Evolutionary conservation across 106 monocot species (phyloP).

Genomic region (Dendrobium nobile): DNA sequence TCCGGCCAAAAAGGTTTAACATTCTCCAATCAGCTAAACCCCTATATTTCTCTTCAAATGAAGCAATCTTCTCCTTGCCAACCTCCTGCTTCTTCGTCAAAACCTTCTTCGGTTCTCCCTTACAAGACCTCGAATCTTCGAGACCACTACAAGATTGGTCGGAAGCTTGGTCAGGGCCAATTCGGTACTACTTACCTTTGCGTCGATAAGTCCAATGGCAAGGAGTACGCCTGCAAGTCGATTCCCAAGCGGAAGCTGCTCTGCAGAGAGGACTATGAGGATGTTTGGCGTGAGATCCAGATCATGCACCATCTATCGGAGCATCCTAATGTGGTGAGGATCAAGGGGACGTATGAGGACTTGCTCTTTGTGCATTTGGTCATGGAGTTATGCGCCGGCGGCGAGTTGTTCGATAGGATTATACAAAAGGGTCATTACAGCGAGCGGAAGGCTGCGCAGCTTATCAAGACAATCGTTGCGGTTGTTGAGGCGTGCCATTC

Average conservation of each 20-base stretch:
- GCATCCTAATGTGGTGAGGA: constrained; percentile 73
- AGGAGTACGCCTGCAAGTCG: constrained; percentile 77
- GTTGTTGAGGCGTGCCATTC: constrained; percentile 85
- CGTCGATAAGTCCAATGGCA: constrained; percentile 40
- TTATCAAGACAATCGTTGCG: constrained; percentile 71
- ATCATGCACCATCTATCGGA: constrained; percentile 70
- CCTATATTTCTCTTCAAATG: constrained; percentile 7
- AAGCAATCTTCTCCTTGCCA: constrained; percentile 9
- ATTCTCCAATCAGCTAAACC: background rate
- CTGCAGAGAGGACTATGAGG: constrained; percentile 61
- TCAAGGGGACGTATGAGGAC: constrained; percentile 74
- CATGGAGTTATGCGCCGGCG: constrained; percentile 57
- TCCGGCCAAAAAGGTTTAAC: background rate
- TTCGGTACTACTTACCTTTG: constrained; percentile 77
- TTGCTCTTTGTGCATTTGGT: constrained; percentile 50
- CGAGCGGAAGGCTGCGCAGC: constrained; percentile 66
- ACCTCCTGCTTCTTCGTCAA: constrained; percentile 18
- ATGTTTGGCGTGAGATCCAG: constrained; percentile 58
- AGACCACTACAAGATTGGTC: constrained; percentile 60
- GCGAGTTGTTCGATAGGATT: constrained; percentile 56
- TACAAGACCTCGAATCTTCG: constrained; percentile 68
- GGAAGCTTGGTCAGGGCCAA: constrained; percentile 79
- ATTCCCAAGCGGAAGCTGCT: constrained; percentile 78
- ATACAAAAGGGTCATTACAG: constrained; percentile 76
- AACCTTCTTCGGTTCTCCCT: constrained; percentile 45